phyloP scores from a whole-genome alignment of 108 stramenopile genomes.

The Cyclotella distinguenda region DNA sequence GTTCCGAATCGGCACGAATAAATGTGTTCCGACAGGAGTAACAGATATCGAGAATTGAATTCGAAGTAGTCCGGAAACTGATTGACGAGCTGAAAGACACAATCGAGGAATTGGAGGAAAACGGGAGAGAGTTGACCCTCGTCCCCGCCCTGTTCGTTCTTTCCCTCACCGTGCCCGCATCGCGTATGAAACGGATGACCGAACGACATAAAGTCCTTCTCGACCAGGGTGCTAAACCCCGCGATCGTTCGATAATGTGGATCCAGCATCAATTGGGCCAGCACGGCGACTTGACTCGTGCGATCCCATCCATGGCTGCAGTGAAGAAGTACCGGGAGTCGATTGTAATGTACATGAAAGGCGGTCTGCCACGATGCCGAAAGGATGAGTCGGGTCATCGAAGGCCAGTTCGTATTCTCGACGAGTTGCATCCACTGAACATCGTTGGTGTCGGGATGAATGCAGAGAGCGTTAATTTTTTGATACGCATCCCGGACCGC shows the following conservation, averaged over 20 bases:
- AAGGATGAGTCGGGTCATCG: slow-evolving; percentile 82
- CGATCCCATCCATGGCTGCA: slow-evolving; percentile 99
- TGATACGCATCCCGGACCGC: slow-evolving; percentile 83
- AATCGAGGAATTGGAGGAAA: slow-evolving; percentile 98
- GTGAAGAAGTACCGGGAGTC: slow-evolving; percentile 92
- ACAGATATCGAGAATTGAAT: slow-evolving; percentile 77
- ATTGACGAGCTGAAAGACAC: slow-evolving; percentile 89
- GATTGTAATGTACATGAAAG: slow-evolving; percentile 80
- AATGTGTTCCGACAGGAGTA: slow-evolving; percentile 79
- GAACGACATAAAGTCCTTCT: slow-evolving; percentile 97
- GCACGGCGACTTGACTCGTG: slow-evolving; percentile 88
- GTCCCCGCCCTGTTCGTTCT: slow-evolving; percentile 63
- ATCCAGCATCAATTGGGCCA: slow-evolving; percentile 96
- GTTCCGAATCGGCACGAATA: slow-evolving; percentile 94
- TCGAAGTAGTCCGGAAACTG: slow-evolving; percentile 89
- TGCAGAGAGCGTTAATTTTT: slow-evolving; percentile 68
- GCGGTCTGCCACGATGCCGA: slow-evolving; percentile 88
- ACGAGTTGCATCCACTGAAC: slow-evolving; percentile 74
- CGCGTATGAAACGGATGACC: slow-evolving; percentile 97
- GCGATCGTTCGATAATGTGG: slow-evolving; percentile 92
- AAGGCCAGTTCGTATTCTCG: slow-evolving; percentile 93
- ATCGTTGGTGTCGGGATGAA: slow-evolving; percentile 49
- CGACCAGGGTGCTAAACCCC: slow-evolving; percentile 93
- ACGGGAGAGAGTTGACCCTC: slow-evolving; percentile 94
- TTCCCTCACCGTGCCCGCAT: slow-evolving; percentile 89